Percentiles rank a stretch among this genome's conserved stretches.
Evolutionary conservation across 2,329 filamentous ascomycete genomes (phyloP).

Genomic region (Aspergillus jensenii): DNA sequence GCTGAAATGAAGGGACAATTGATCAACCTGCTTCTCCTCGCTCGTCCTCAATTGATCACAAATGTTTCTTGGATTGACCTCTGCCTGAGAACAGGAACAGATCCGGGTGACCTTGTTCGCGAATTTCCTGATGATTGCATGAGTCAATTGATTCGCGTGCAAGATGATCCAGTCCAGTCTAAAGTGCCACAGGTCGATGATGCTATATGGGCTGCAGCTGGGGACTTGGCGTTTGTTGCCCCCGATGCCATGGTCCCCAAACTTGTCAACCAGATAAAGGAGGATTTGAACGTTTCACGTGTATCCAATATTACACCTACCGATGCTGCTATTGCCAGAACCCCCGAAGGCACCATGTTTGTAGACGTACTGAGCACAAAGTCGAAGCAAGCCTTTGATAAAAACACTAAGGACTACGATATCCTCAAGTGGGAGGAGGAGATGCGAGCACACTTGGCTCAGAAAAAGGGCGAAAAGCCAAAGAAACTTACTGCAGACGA

Average conservation of each 20-base stretch:
- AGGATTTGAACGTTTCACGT: constrained; percentile 70
- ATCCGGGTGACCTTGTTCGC: constrained; percentile 75
- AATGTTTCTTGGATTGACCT: constrained; percentile 84
- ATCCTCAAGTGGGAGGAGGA: constrained; percentile 97
- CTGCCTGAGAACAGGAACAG: constrained; percentile 74
- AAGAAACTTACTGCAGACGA: constrained; percentile 92
- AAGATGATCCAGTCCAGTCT: constrained; percentile 46
- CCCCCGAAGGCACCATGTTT: constrained; percentile 82
- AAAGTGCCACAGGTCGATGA: constrained; percentile 46
- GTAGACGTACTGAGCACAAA: constrained; percentile 90
- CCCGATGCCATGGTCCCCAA: constrained; percentile 76
- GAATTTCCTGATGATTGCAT: constrained; percentile 66
- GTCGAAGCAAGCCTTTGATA: constrained; percentile 70
- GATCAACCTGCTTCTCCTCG: constrained; percentile 73
- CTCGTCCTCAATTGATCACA: constrained; percentile 74
- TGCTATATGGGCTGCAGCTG: constrained; percentile 80
- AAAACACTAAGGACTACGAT: constrained; percentile 93
- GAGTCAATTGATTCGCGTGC: constrained; percentile 60
- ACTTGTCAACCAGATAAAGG: constrained; percentile 70
- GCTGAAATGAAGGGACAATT: constrained; percentile 67
- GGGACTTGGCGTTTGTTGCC: constrained; percentile 90
- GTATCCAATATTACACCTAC: constrained; percentile 75
- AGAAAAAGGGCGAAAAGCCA: constrained; percentile 80
- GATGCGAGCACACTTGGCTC: constrained; percentile 78
- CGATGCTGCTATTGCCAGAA: constrained; percentile 90